Percentiles rank a stretch among this genome's conserved stretches.
These are phyloP conservation scores for Myxozyma vanderwaltii DNA, from an alignment of 805 yeast genomes.

Conservation along the genomic window DNA sequence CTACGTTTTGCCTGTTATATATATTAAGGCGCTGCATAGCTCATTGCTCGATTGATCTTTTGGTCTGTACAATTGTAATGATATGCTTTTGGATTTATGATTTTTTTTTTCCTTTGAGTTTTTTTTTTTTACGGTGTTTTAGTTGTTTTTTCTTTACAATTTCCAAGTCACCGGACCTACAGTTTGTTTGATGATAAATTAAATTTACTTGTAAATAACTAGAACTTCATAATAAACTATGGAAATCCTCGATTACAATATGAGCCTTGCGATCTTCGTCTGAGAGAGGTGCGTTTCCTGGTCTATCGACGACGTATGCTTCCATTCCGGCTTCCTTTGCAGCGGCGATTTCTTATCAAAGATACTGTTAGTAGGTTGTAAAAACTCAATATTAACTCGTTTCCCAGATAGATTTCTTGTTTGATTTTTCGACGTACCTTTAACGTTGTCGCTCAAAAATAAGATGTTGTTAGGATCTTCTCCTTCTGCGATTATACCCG, in stretches of 20 bases:
- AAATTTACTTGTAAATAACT: background rate
- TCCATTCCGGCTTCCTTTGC: slow-evolving; percentile 67
- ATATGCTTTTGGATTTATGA: background rate
- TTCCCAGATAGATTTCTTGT: no score
- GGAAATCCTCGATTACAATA: slow-evolving; percentile 20
- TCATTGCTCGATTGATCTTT: background rate
- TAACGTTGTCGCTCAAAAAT: slow-evolving; percentile 79
- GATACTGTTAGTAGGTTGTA: no score
- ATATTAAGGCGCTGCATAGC: slow-evolving; percentile 9
- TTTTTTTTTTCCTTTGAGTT: background rate
- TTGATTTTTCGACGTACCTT: slow-evolving; percentile 31
- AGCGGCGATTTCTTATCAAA: slow-evolving; percentile 65
- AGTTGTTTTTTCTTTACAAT: slow-evolving; percentile 1
- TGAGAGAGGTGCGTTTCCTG: slow-evolving; percentile 61
- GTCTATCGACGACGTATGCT: slow-evolving; percentile 63
- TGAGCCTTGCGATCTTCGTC: slow-evolving; percentile 23
- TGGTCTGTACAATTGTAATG: slow-evolving; percentile 1
- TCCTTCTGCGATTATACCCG: slow-evolving; percentile 39
- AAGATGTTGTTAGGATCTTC: slow-evolving; percentile 46
- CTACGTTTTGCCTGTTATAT: background rate
- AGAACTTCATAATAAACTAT: slow-evolving; percentile 3
- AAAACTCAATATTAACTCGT: no score
- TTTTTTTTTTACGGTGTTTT: no score
- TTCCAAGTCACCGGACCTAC: background rate
- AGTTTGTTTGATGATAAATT: background rate